Evolutionary conservation across 2,329 filamentous ascomycete species (phyloP).

Genomic region (Apiospora koreana): DNA sequence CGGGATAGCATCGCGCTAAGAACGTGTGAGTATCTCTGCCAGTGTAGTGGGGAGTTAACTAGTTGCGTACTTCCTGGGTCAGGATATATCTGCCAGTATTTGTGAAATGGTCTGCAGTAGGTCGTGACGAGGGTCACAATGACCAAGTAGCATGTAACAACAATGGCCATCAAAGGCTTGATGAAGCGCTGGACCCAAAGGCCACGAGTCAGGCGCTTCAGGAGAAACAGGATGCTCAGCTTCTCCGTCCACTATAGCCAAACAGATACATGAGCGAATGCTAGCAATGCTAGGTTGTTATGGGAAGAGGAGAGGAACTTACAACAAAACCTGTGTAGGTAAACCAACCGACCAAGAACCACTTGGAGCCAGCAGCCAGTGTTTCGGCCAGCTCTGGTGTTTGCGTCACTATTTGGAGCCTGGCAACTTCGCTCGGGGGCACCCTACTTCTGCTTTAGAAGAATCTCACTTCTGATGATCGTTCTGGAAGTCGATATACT

Average conservation of each 20-base stretch:
- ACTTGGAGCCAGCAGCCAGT: background rate
- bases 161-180: background rate
- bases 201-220: background rate
- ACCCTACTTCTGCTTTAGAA: no score
- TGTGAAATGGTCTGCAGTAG: background rate
- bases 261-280: background rate
- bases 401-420: background rate
- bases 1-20: background rate
- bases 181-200: background rate
- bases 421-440: background rate
- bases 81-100: constrained; percentile 3
- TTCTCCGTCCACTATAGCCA: background rate
- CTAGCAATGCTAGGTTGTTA: no score
- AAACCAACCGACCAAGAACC: background rate
- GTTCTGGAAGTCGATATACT: no score
- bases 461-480: no score
- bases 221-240: background rate
- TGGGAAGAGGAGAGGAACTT: background rate
- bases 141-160: background rate
- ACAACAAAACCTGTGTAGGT: background rate
- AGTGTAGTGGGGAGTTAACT: background rate
- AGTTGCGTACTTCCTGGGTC: background rate
- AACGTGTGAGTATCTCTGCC: background rate
- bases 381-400: background rate
- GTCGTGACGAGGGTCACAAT: background rate